phyloP scores from a whole-genome alignment of 2,329 filamentous ascomycete genomes.

The Conoideocrella luteorostrata region DNA sequence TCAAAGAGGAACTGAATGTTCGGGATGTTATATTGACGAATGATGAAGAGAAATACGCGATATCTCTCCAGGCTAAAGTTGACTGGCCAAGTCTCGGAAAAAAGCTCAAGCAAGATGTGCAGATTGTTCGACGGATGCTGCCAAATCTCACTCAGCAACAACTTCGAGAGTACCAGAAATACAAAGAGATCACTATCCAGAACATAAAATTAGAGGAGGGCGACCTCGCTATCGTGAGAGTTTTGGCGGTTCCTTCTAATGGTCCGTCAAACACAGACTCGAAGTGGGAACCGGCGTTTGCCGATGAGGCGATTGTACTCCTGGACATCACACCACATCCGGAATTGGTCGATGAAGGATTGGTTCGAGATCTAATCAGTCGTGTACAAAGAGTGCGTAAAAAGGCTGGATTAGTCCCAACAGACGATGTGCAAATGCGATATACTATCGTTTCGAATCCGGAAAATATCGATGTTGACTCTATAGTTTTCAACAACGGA shows the following conservation, averaged over 20 bases:
- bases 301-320: slow-evolving; percentile 61
- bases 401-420: slow-evolving; percentile 17
- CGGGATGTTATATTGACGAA: slow-evolving; percentile 60
- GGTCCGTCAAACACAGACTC: not conserved
- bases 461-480: not conserved
- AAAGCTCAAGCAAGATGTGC: slow-evolving; percentile 85
- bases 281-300: slow-evolving; percentile 18
- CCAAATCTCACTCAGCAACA: slow-evolving; percentile 66
- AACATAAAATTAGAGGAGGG: slow-evolving; percentile 41
- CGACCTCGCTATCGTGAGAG: slow-evolving; percentile 48
- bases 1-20: slow-evolving; percentile 80
- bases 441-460: slow-evolving; percentile 1
- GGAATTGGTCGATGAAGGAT: slow-evolving; percentile 72
- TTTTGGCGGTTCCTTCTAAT: slow-evolving; percentile 3
- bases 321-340: slow-evolving; percentile 69
- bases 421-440: slow-evolving; percentile 1
- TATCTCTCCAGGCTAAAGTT: slow-evolving; percentile 79
- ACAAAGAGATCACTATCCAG: slow-evolving; percentile 50
- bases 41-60: slow-evolving; percentile 77
- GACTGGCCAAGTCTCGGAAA: slow-evolving; percentile 83
- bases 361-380: slow-evolving; percentile 27
- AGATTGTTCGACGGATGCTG: slow-evolving; percentile 77
- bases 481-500: too few species aligned
- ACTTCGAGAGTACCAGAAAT: slow-evolving; percentile 64
- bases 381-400: not conserved